These are phyloP conservation scores for Achaetomium macrosporum DNA, from an alignment of 2,329 filamentous ascomycete species.

Conservation along the genomic window DNA sequence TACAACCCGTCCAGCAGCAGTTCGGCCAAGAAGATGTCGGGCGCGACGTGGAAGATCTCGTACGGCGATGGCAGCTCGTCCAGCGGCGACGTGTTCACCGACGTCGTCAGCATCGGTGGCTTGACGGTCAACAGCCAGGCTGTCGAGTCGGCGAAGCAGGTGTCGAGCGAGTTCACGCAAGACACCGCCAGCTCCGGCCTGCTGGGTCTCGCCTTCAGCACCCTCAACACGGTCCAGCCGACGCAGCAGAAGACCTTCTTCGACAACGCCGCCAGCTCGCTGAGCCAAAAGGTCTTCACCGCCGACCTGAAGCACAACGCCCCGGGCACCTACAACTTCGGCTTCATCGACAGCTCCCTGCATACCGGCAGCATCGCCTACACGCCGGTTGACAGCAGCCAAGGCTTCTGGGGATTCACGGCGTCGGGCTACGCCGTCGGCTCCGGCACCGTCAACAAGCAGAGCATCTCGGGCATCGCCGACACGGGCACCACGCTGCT, in stretches of 20 bases:
- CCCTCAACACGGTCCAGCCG: conserved; percentile 38
- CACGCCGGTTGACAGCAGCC: conserved; percentile 44
- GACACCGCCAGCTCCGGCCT: conserved; percentile 36
- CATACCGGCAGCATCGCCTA: conserved; percentile 55
- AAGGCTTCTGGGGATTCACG: conserved; percentile 60
- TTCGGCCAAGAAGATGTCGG: conserved; percentile 32
- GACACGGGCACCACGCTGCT: conserved; percentile 57
- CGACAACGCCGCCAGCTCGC: conserved; percentile 30
- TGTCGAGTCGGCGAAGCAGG: conserved; percentile 37
- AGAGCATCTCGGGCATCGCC: conserved; percentile 41
- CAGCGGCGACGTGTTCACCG: conserved; percentile 38
- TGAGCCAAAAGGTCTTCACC: conserved; percentile 27
- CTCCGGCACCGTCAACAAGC: conserved; percentile 26
- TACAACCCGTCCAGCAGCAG: conserved; percentile 36
- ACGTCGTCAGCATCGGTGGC: conserved; percentile 38
- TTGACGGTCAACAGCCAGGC: conserved; percentile 36
- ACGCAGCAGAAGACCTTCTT: conserved; percentile 38
- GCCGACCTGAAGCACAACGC: conserved; percentile 28
- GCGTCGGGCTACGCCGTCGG: conserved; percentile 32
- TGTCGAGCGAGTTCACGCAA: conserved; percentile 35
- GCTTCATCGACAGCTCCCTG: conserved; percentile 47
- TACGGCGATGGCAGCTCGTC: conserved; percentile 41
- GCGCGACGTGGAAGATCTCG: conserved; percentile 35
- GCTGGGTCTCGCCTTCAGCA: conserved; percentile 39
- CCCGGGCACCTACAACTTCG: conserved; percentile 33